Evolutionary conservation across 805 yeast genomes (phyloP), one percentile per base, ranked within the genome.

Genomic region (Metschnikowia reukaufii): DNA sequence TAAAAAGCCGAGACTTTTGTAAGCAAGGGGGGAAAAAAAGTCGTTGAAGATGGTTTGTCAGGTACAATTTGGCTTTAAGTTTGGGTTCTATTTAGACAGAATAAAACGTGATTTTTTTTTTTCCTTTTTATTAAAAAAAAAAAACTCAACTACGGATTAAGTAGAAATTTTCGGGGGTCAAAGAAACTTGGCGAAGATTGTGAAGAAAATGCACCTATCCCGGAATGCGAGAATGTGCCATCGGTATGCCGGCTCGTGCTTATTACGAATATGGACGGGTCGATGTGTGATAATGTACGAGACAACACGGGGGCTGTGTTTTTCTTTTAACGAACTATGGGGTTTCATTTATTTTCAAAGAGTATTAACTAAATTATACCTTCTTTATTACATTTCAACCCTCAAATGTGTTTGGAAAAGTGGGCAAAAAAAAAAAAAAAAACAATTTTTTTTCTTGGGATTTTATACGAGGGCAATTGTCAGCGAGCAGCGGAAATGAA

Each of bases 201-300:
- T 9, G 30, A 17, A 23, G 12, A 21, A 18, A 34, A 33, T 23
- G 43, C 43, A 29, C 30, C 36, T 36, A 10, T n/a, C 29, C 12
- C 30, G 23, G 15, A 32, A 27, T 33, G 42, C 37, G 47, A 35
- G 48, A 39, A 44, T 44, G 43, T 35, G 39, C 48, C 38, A 34
- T 7, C 31, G 18, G 29, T 34, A 32, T 31, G 41, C 42, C 39
- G 48, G 43, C 31, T 17, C 27, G 39, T 19, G 29, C 31, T 29
- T 17, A 39, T 36, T 42, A n/a, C 45, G 36, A 42, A 36, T 39
- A 36, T 20, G 13, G 21, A 34, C 36, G 41, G 43, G 34, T 42
- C 48, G 39, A 17, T 32, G 38, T 33, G 42, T 33, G 27, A 16
- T 34, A 29, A 38, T 33, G 39, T 34, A 44, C 42, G 47, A 36